Conservation (phyloP, 352 stramenopile genomes). For the Pythium dissotocum region DNA sequence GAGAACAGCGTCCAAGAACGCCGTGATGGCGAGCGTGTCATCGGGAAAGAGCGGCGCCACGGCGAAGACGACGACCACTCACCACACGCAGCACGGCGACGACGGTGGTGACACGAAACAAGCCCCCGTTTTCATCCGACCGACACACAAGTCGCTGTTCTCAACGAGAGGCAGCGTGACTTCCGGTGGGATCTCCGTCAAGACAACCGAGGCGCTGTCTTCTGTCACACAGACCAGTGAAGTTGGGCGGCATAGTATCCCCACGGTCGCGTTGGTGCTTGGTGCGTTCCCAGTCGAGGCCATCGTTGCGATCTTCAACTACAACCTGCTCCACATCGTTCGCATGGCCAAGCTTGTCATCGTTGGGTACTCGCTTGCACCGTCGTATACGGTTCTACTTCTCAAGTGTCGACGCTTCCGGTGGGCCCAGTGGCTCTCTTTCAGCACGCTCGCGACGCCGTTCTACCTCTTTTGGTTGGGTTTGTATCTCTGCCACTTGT, state of each 20-base stretch:
- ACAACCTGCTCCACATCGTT: conserved; percentile 51
- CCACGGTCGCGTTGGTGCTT: neutral
- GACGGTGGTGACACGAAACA: neutral
- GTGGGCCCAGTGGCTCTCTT: conserved; percentile 41
- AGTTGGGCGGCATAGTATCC: neutral
- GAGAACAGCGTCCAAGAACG: neutral
- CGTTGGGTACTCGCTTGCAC: conserved; percentile 13
- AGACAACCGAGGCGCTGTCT: conserved; percentile 15
- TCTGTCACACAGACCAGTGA: neutral
- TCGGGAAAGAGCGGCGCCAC: neutral
- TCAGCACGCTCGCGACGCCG: conserved; percentile 43
- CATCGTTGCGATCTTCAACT: conserved; percentile 20
- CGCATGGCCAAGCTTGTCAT: conserved; percentile 30
- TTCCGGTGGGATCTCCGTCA: neutral
- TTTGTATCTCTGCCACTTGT: conserved; percentile 58
- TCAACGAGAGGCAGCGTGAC: conserved; percentile 14
- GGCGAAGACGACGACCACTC: neutral
- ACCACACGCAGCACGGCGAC: neutral
- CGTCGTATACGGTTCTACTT: conserved; percentile 25
- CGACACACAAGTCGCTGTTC: conserved; percentile 13
- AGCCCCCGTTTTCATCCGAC: neutral
- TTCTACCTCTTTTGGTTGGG: conserved; percentile 51
- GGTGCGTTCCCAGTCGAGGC: conserved; percentile 9
- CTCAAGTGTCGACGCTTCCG: conserved; percentile 25
- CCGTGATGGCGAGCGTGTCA: neutral